Evolutionary conservation across 192 early-diverging fungal genomes (phyloP), one percentile per base, ranked within the genome.

Genomic region (Entomortierella chlamydospora): DNA sequence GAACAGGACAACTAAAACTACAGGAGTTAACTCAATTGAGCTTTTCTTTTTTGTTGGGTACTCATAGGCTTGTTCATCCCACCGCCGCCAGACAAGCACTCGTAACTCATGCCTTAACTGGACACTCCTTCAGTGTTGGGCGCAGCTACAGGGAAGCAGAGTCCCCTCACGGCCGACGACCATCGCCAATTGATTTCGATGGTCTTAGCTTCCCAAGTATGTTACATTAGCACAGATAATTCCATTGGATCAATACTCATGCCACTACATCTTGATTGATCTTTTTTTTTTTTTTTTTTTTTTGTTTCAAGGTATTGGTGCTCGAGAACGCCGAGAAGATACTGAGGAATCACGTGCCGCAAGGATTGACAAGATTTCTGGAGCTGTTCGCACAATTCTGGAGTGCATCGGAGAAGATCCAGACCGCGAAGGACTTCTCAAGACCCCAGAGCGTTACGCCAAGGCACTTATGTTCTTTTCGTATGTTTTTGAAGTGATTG

Each of bases 391-490:
- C 61, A 95, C 92, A 0, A 91, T 99, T n/a, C 82, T 99, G 49
- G 91, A 94, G 77, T 93, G 91, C 82, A 89, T 99, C 37, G 98
- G 98, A 30, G 98, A 99, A 82, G 95, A 99, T 81, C 90, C 95
- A 11, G 87, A 93, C 33, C 90, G 98, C 50, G 97, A 99, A 81
- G 98, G 98, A 4, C 82, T 99, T 51, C 76, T 93, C 56, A 98
- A 97, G 85, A 99, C 97, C 0, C 98, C 98, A 30, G 90, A 96
- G 72, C 92, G 97, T 18, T 99, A 98, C 74, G 98, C 98, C 43
- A 96, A 97, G 86, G 97, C 98, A 8, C 85, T 99, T 26, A 93
- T 97, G 92, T 99, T 98, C 68, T 94, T 99, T 69, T 97, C 98
- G 7, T 94, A 98, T 83, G 98, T 97, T 18, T 99, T 99, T 84